Base-by-base conservation (phyloP, 2,329 filamentous ascomycete genomes). In the Fusarium bulbicola region DNA sequence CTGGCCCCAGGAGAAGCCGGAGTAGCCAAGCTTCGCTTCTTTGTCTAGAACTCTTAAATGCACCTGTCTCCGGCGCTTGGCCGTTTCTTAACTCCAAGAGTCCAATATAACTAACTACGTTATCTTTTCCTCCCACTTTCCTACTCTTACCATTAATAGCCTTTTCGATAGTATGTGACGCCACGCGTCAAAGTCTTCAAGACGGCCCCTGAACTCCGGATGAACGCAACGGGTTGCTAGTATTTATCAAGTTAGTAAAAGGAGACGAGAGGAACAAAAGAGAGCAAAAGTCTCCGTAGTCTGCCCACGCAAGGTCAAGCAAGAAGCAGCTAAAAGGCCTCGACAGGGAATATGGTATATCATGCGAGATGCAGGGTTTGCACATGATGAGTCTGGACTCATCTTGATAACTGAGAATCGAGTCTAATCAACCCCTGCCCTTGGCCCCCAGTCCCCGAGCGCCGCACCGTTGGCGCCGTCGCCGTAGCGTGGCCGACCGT, bases 391-490 rank as follows among this genome's bases (percentile, higher is more conserved):
- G 47, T 50, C 45, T 62, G 30, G 61, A 67, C 62, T 71, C 57
- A 42, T 59, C 6, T 46, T 32, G 61, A 37, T 36, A 42, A 32
- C 66, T 64, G 40, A 64, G 36, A 59, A 69, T 34, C 58, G 45
- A 64, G 61, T 52, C 46, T 45, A 52, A 40, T 15, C 12, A 60
- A 54, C 59, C 59, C 70, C 54, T 70, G 66, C 50, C 39, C 43
- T 26, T 62, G 26, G n/a, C 24, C 56, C 49, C 70, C 30, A 46
- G 62, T 43, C 66, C 43, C 70, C 24, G 64, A 75, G 60, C 74
- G 75, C 75, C 75, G 75, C 75, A 77, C 75, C 75, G 75, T 77
- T 77, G 74, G 59, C 74, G 74, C 74, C 74, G 74, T 57, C 72
- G 70, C 71, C 68, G 57, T 76, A 63, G 73, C 68, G 63, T 50